phyloP scores from a whole-genome alignment of 1,284 basidiomycete species.

The Naganishia sp. region DNA sequence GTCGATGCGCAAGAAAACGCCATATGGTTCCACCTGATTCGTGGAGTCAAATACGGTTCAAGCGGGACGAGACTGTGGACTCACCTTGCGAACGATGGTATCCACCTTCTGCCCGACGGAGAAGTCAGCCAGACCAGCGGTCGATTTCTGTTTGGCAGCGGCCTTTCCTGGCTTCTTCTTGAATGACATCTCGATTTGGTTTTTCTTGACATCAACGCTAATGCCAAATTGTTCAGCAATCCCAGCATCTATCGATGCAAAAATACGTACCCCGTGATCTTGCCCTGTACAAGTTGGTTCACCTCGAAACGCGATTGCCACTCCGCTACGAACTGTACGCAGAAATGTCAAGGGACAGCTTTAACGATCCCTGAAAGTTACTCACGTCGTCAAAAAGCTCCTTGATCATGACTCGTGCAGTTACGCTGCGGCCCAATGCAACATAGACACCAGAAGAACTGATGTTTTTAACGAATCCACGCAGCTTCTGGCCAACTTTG shows the following conservation, averaged over 20 bases:
- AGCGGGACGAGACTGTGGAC: conserved; percentile 29
- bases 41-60: conserved; percentile 34
- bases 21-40: conserved; percentile 70
- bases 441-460: conserved; percentile 86
- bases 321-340: conserved; percentile 80
- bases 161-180: conserved; percentile 59
- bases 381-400: conserved; percentile 86
- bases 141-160: conserved; percentile 51
- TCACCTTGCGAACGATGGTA: conserved; percentile 65
- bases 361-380: conserved; percentile 2
- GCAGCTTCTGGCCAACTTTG: conserved; percentile 69
- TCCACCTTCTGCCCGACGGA: conserved; percentile 73
- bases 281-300: conserved; percentile 83
- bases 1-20: conserved; percentile 86
- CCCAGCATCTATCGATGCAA: not conserved
- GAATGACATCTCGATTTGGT: conserved; percentile 85
- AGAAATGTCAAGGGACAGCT: conserved; percentile 19
- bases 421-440: conserved; percentile 74
- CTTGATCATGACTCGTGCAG: conserved; percentile 89
- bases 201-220: conserved; percentile 68
- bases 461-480: conserved; percentile 88
- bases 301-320: conserved; percentile 82
- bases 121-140: conserved; percentile 60
- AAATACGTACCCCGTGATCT: conserved; percentile 67
- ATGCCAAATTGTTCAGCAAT: conserved; percentile 32